A percentile compares a stretch with the other conserved stretches of the same genome.
Evolutionary conservation across 2,329 filamentous ascomycete genomes (phyloP).

Genomic region (Pseudopyrenochaeta lycopersici): DNA sequence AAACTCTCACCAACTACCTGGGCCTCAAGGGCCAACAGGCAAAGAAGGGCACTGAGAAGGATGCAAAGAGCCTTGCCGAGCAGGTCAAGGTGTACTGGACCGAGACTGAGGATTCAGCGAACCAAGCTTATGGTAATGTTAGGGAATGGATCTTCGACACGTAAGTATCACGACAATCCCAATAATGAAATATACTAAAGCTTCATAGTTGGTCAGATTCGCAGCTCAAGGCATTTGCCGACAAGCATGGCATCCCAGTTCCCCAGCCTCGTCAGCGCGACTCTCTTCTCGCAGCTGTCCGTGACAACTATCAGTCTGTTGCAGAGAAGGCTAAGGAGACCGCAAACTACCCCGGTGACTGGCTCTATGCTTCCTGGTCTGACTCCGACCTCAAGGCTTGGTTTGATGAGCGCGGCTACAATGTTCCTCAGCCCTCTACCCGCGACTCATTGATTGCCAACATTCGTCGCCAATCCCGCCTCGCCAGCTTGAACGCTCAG

Average conservation of each 20-base stretch:
- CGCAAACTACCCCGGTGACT: constrained; percentile 87
- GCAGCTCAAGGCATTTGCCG: constrained; percentile 90
- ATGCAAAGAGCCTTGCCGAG: constrained; percentile 72
- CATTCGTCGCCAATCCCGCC: constrained; percentile 88
- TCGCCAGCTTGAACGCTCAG: constrained; percentile 75
- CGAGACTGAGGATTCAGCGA: constrained; percentile 79
- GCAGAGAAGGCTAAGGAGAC: constrained; percentile 82
- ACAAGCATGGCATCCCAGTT: constrained; percentile 85
- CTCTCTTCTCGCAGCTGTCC: constrained; percentile 77
- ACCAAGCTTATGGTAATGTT: constrained; percentile 74
- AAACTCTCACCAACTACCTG: constrained; percentile 74
- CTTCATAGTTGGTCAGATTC: constrained; percentile 83
- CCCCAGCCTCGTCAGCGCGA: constrained; percentile 90
- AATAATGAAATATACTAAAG: constrained; percentile 45
- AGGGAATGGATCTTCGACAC: constrained; percentile 93
- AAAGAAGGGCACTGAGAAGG: constrained; percentile 71
- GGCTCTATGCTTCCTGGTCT: constrained; percentile 91
- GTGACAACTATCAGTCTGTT: constrained; percentile 80
- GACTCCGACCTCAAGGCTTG: constrained; percentile 94
- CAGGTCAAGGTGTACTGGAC: constrained; percentile 80
- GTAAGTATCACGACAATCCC: constrained; percentile 51
- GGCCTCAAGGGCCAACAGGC: constrained; percentile 75
- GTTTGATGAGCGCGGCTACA: constrained; percentile 88
- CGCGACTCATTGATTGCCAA: constrained; percentile 89
- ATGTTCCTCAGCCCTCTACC: constrained; percentile 81